These are phyloP conservation scores for Wickerhamomyces subpelliculosus DNA, from an alignment of 805 yeast genomes.

Conservation along the genomic window DNA sequence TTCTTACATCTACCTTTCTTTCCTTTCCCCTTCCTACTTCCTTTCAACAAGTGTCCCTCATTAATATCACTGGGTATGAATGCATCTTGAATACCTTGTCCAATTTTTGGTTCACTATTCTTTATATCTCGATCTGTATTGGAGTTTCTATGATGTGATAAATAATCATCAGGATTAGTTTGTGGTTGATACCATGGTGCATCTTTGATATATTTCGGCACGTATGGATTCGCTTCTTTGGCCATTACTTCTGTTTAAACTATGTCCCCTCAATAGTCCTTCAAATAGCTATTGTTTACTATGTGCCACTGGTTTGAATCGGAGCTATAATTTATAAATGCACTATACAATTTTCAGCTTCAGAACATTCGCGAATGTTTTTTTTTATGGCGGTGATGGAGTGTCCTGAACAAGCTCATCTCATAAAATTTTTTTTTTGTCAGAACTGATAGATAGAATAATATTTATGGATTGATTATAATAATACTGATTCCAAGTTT, in stretches of 20 bases:
- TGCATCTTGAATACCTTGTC: conserved; percentile 50
- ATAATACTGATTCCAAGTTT: background rate
- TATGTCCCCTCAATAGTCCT: no score
- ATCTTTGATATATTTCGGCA: conserved; percentile 32
- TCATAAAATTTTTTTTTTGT: background rate
- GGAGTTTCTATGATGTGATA: conserved; percentile 48
- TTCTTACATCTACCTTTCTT: conserved; percentile 41
- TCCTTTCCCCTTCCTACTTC: conserved; percentile 3
- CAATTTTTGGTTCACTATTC: conserved; percentile 44
- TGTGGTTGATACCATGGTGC: conserved; percentile 34
- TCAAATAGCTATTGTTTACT: no score
- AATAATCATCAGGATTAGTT: conserved; percentile 29
- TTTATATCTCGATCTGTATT: conserved; percentile 16
- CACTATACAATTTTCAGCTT: no score
- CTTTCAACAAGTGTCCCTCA: background rate
- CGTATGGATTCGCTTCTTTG: conserved; percentile 24
- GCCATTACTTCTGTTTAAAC: no score
- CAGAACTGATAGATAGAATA: no score
- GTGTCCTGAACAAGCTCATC: conserved; percentile 5
- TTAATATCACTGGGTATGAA: conserved; percentile 17
- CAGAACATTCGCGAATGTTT: background rate
- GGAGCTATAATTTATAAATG: no score
- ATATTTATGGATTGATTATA: no score
- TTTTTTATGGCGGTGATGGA: background rate
- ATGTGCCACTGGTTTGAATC: no score